Evolutionary conservation across 129 eudicot species (phyloP).

Genomic region (Helichrysum umbraculigerum): DNA sequence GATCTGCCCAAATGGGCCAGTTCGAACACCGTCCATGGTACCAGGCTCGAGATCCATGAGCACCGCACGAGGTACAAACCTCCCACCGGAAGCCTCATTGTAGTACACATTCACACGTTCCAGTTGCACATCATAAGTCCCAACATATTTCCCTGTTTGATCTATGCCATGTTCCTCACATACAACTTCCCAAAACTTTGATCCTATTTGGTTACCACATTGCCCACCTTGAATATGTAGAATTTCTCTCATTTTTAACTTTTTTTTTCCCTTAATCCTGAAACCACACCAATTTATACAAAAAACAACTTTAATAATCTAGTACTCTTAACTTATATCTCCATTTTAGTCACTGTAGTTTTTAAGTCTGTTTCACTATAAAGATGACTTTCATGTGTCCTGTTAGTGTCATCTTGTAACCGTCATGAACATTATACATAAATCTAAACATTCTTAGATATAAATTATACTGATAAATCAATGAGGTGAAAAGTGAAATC

Average conservation of each 20-base stretch:
- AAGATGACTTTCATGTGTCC: no score
- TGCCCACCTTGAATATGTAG: slow-evolving; percentile 66
- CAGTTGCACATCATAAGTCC: slow-evolving; percentile 46
- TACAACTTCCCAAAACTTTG: slow-evolving; percentile 64
- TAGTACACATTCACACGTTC: slow-evolving; percentile 64
- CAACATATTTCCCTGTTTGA: slow-evolving; percentile 55
- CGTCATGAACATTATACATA: no score
- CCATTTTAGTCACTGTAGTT: no score
- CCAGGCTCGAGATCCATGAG: slow-evolving; percentile 74
- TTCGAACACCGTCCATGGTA: slow-evolving; percentile 60
- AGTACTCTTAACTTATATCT: background rate
- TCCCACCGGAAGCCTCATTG: slow-evolving; percentile 60
- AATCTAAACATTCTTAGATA: no score
- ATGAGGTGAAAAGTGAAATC: no score
- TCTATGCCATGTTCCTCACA: slow-evolving; percentile 66
- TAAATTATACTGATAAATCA: no score
- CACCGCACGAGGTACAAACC: slow-evolving; percentile 60
- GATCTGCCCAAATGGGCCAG: slow-evolving; percentile 63
- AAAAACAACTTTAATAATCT: background rate
- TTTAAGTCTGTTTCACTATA: no score
- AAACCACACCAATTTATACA: background rate
- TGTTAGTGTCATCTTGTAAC: no score
- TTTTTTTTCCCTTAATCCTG: background rate
- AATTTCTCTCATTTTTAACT: slow-evolving; percentile 53
- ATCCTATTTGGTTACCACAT: slow-evolving; percentile 64